A percentile compares a stretch with the other conserved stretches of the same genome.
Conservation (phyloP, 208 protist genomes). For the Leptomonas pyrrhocoris region DNA sequence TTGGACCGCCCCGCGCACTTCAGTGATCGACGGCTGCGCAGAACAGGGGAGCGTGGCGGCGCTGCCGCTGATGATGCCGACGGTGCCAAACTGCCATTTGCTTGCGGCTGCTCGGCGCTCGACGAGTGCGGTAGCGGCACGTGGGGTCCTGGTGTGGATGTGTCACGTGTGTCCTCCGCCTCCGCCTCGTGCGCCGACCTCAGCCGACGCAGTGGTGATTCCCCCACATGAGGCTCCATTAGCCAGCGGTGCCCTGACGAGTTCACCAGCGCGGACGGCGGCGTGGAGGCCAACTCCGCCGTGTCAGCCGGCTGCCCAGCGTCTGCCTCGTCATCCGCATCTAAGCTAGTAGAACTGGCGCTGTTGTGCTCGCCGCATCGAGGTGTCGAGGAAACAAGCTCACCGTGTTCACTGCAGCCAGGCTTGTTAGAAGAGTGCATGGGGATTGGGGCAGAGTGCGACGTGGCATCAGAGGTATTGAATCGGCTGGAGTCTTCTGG, state of each 20-base stretch:
- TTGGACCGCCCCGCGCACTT: neutral
- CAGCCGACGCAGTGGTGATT: neutral
- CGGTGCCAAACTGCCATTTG: neutral
- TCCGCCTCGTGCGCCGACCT: neutral
- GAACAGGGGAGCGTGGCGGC: neutral
- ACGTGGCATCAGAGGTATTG: neutral
- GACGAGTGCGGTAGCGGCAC: neutral
- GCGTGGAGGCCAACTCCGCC: conserved; percentile 2
- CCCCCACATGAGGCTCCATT: conserved; percentile 4
- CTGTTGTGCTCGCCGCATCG: conserved; percentile 13
- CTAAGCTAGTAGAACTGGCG: conserved; percentile 22
- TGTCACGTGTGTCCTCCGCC: neutral
- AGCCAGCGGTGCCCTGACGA: conserved; percentile 7
- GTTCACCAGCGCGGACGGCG: conserved; percentile 10
- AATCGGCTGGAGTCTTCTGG: neutral
- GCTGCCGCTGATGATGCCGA: neutral
- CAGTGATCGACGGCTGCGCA: neutral
- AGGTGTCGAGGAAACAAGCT: neutral
- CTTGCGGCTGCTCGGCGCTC: neutral
- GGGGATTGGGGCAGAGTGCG: neutral
- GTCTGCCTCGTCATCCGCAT: conserved; percentile 36
- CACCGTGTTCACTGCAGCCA: neutral
- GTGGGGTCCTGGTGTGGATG: neutral
- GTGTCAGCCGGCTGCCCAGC: conserved; percentile 11
- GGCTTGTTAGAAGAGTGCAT: neutral